Percentiles rank a stretch among this genome's conserved stretches.
phyloP scores from a whole-genome alignment of 768 basidiomycete species.

The Astraeus odoratus region DNA sequence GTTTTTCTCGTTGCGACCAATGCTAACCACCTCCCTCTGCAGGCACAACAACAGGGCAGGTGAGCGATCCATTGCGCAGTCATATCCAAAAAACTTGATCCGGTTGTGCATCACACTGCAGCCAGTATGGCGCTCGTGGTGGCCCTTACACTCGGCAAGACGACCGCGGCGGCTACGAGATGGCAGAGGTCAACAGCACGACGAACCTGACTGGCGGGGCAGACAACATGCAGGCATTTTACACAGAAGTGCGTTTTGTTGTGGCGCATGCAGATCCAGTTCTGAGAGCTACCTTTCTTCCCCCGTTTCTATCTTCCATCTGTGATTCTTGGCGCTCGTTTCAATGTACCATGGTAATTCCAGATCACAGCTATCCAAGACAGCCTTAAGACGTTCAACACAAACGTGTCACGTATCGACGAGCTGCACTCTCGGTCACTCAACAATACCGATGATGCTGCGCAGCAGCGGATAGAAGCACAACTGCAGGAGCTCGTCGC shows the following conservation, averaged over 20 bases:
- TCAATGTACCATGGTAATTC: not conserved
- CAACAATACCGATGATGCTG: slow-evolving; percentile 67
- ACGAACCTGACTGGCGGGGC: slow-evolving; percentile 37
- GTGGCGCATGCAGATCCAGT: not conserved
- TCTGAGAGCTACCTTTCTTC: not conserved
- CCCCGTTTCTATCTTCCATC: not conserved
- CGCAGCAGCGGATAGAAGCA: slow-evolving; percentile 50
- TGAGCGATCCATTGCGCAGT: slow-evolving; percentile 29
- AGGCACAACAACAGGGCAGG: slow-evolving; percentile 68
- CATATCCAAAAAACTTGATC: slow-evolving; percentile 2
- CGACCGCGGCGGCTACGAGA: slow-evolving; percentile 53
- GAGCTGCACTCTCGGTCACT: slow-evolving; percentile 71
- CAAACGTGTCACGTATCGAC: slow-evolving; percentile 60
- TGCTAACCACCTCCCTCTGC: slow-evolving; percentile 8
- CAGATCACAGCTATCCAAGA: slow-evolving; percentile 73
- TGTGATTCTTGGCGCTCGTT: slow-evolving; percentile 19
- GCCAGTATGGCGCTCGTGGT: slow-evolving; percentile 30
- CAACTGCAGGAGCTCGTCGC: slow-evolving; percentile 64
- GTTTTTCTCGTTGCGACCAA: not conserved
- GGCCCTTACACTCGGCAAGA: slow-evolving; percentile 70
- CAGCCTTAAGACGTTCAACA: slow-evolving; percentile 55
- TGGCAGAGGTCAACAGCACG: slow-evolving; percentile 61
- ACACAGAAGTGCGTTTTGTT: slow-evolving; percentile 55
- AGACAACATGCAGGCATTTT: slow-evolving; percentile 65
- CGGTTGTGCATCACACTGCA: slow-evolving; percentile 15